Conservation (phyloP, 2,329 filamentous ascomycete species). For the Phyllosticta citriasiana region DNA sequence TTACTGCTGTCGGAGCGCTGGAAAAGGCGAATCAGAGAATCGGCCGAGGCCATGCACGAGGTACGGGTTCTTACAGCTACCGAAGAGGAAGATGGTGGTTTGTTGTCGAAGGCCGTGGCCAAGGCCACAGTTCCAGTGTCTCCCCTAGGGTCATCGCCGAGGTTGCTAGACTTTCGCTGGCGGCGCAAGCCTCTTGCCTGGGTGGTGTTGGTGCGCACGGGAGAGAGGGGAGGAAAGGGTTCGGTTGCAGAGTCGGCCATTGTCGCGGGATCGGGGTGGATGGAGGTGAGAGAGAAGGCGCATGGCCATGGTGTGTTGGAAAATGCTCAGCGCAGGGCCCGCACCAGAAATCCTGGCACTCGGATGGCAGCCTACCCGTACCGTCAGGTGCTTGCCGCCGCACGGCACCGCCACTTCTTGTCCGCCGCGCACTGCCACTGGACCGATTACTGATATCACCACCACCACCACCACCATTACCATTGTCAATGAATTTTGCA, state of each 20-base stretch:
- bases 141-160: constrained; percentile 9
- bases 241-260: constrained; percentile 9
- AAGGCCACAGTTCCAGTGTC: constrained; percentile 6
- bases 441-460: too few relatives aligned
- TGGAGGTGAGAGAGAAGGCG: neutral
- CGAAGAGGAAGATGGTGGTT: neutral
- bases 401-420: too few relatives aligned
- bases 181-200: constrained; percentile 3
- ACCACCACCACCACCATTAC: too few relatives aligned
- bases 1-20: constrained; percentile 18
- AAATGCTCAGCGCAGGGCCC: neutral
- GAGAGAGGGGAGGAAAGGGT: constrained; percentile 4
- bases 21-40: constrained; percentile 9
- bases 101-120: constrained; percentile 6
- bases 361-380: too few relatives aligned
- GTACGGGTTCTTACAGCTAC: neutral
- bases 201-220: neutral
- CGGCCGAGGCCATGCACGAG: neutral
- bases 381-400: too few relatives aligned
- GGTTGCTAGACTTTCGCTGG: constrained; percentile 8
- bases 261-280: neutral
- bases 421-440: too few relatives aligned
- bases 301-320: neutral
- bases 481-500: too few relatives aligned
- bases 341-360: too few relatives aligned